These are phyloP conservation scores for Leccinum subtestaceum DNA, from an alignment of 768 basidiomycete genomes.

Conservation along the genomic window DNA sequence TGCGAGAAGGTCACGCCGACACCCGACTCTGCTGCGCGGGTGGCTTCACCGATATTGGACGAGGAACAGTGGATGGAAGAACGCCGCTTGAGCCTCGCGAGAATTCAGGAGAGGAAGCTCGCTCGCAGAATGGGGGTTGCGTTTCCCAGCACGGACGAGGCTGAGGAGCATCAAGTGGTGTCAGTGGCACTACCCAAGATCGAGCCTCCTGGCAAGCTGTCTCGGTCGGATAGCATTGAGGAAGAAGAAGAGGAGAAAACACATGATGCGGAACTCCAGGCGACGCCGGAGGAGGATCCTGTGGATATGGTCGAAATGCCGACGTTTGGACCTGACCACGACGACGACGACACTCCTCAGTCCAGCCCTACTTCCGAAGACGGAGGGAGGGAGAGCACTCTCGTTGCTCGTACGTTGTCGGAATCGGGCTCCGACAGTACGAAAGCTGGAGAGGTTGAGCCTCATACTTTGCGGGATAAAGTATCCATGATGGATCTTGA, in stretches of 20 bases:
- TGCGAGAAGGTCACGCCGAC: slow-evolving; percentile 20
- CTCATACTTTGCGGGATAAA: slow-evolving; percentile 28
- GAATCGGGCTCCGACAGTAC: slow-evolving; percentile 31
- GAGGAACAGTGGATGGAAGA: slow-evolving; percentile 37
- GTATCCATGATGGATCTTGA: slow-evolving; percentile 26
- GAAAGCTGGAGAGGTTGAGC: slow-evolving; percentile 23
- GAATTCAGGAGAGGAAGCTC: slow-evolving; percentile 32
- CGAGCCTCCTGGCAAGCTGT: slow-evolving; percentile 22
- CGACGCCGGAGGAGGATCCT: not conserved
- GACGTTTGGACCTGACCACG: slow-evolving; percentile 1
- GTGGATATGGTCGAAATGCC: slow-evolving; percentile 1
- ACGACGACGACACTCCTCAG: slow-evolving; percentile 1
- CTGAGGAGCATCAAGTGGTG: slow-evolving; percentile 13
- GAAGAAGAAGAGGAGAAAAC: slow-evolving; percentile 31
- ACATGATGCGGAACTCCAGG: slow-evolving; percentile 9
- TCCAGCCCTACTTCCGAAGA: slow-evolving; percentile 14
- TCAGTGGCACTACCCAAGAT: slow-evolving; percentile 17
- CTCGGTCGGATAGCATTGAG: slow-evolving; percentile 33
- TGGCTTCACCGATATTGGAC: slow-evolving; percentile 14
- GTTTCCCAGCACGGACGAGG: slow-evolving; percentile 13
- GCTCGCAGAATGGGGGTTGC: slow-evolving; percentile 31
- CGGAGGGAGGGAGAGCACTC: slow-evolving; percentile 23
- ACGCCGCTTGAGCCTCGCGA: slow-evolving; percentile 31
- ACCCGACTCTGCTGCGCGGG: slow-evolving; percentile 4
- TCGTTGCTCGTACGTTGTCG: slow-evolving; percentile 25